Evolutionary conservation across 768 basidiomycete genomes (phyloP).

Genomic region (Gymnopilus junonius): DNA sequence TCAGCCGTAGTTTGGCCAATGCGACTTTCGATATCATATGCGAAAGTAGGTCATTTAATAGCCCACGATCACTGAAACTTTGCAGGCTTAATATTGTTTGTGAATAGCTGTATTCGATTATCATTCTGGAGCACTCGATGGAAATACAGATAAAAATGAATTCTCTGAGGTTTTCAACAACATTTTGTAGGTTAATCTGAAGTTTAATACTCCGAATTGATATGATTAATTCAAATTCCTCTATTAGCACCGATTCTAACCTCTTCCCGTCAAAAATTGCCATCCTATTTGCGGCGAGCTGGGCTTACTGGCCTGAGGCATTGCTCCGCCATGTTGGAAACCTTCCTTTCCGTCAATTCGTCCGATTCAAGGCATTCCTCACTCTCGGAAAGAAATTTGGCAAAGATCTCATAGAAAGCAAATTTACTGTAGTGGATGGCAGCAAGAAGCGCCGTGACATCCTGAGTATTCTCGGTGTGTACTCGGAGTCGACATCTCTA

Average conservation of each 20-base stretch:
- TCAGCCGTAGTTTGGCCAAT: constrained; percentile 9
- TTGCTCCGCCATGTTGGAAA: constrained; percentile 4
- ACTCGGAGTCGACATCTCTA: background rate
- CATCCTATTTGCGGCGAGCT: constrained; percentile 14
- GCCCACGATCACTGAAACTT: background rate
- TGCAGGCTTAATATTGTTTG: background rate
- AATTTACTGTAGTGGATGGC: constrained; percentile 3
- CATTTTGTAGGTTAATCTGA: constrained; percentile 5
- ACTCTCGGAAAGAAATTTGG: constrained; percentile 11
- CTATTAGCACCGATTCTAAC: constrained; percentile 8
- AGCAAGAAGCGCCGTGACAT: constrained; percentile 14
- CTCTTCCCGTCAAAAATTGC: constrained; percentile 10
- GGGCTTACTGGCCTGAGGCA: constrained; percentile 14
- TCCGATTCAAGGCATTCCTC: constrained; percentile 12
- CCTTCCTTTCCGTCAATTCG: constrained; percentile 14
- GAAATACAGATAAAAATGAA: constrained; percentile 6
- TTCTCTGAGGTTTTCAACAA: constrained; percentile 13
- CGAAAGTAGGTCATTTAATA: constrained; percentile 3
- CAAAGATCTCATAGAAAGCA: constrained; percentile 9
- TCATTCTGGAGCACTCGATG: constrained; percentile 13
- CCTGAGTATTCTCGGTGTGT: constrained; percentile 11
- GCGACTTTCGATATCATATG: constrained; percentile 14
- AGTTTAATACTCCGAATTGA: background rate
- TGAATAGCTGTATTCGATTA: constrained; percentile 14
- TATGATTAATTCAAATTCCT: background rate